Evolutionary conservation across 1,284 basidiomycete species (phyloP), one percentile per base, ranked within the genome.

Genomic region (Chondrostereum purpureum): DNA sequence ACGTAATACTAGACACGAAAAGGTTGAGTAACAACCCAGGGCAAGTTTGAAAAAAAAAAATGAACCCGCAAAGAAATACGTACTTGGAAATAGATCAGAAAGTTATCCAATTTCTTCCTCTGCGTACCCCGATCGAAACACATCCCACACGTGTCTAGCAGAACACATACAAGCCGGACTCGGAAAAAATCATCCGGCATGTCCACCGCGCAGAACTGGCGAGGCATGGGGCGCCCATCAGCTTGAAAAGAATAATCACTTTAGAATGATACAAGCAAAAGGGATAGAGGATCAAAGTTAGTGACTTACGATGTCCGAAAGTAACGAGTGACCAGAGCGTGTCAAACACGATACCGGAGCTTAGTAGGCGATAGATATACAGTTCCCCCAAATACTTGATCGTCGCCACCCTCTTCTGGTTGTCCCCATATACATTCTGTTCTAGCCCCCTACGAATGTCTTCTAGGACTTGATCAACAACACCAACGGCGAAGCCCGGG

Each of bases 121-220:
- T 92, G 84, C 4, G 86, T 83, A 2, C 94, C 94, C 37, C 87
- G 81, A 62, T 96, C 93, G 63, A 99, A 98, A 66, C 94, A 98
- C 73, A 92, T 88, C n/a, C 94, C 96, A 61, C 93, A 96, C 0
- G 93, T 92, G 60, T 98, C 94, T 17, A 99, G 73, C 37, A 99
- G 70, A 5, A 88, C 87, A 58, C 96, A 99, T 38, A 95, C 80
- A 45, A 99, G 73, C 8, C 96, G 78, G 43, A 99, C 67, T 18
- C 96, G 83, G 77, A 99, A 99, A 64, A 90, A 98, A 62, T 99
- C 96, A 61, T 96, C 88, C 0, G 89, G 89, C 67, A 90, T 86
- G 64, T 99, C 96, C 44, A 96, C 72, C 1, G 81, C 68, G 51
- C 80, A 86, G 4, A 75, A 63, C 49, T 89, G 81, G 35, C 82